Conservation (phyloP, 164 flowering plant genomes). For the Tetrastigma voinierianum region DNA sequence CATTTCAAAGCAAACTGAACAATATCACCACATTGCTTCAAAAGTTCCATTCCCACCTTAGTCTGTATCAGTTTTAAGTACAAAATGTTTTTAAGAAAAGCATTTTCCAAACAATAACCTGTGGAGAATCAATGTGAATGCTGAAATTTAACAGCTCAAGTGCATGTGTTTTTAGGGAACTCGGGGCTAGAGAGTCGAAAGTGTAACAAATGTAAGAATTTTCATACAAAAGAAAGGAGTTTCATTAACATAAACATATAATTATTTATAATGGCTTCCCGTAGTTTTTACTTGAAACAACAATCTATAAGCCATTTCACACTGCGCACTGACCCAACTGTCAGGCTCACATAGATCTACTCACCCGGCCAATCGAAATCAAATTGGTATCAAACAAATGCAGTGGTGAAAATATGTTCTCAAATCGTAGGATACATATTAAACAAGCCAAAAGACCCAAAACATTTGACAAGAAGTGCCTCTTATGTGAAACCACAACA, state of each 20-base stretch:
- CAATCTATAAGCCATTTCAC: background rate
- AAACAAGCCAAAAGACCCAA: background rate
- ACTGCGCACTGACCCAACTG: constrained; percentile 84
- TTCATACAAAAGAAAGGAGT: too few relatives aligned
- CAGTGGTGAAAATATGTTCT: background rate
- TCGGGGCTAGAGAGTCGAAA: too few relatives aligned
- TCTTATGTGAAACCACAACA: background rate
- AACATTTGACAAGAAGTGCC: background rate
- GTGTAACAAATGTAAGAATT: too few relatives aligned
- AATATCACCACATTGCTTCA: too few relatives aligned
- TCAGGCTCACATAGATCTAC: constrained; percentile 99
- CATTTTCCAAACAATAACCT: too few relatives aligned
- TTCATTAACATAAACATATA: too few relatives aligned
- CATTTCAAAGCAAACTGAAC: too few relatives aligned
- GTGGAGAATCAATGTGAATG: background rate
- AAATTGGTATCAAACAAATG: background rate
- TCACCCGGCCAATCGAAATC: constrained; percentile 57
- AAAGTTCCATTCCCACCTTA: too few relatives aligned
- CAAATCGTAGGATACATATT: constrained; percentile 1
- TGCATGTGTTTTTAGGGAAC: too few relatives aligned
- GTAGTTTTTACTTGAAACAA: background rate
- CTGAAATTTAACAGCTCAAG: too few relatives aligned
- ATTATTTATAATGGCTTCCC: background rate
- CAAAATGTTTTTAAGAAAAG: too few relatives aligned
- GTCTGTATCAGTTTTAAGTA: too few relatives aligned